phyloP scores from a whole-genome alignment of 768 basidiomycete genomes.

The Lentinula guzmanii region DNA sequence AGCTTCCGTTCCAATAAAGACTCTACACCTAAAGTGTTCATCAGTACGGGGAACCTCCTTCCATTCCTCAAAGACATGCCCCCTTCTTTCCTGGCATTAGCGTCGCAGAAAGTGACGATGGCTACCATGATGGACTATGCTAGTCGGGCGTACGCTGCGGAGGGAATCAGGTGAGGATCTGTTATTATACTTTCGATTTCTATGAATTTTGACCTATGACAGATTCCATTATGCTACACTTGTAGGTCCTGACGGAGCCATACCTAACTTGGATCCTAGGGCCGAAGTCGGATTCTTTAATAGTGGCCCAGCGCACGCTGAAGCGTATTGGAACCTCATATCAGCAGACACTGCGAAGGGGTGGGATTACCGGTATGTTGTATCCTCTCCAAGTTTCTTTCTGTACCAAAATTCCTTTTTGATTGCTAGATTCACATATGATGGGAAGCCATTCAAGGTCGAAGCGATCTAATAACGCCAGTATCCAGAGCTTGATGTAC shows the following conservation, averaged over 20 bases:
- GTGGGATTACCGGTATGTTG: conserved; percentile 6
- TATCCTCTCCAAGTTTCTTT: neutral
- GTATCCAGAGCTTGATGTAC: no score
- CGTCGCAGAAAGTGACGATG: conserved; percentile 18
- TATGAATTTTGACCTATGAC: neutral
- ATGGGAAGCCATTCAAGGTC: neutral
- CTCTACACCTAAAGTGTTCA: conserved; percentile 22
- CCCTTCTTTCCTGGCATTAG: conserved; percentile 12
- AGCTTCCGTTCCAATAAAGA: conserved; percentile 18
- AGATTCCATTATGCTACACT: conserved; percentile 24
- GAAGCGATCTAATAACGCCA: no score
- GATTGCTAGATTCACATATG: neutral
- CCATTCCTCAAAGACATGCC: conserved; percentile 14
- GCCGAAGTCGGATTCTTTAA: conserved; percentile 11
- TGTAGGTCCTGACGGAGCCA: conserved; percentile 15
- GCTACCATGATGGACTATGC: conserved; percentile 18
- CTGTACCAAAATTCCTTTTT: neutral
- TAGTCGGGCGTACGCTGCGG: conserved; percentile 13
- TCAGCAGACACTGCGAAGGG: neutral
- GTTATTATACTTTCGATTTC: neutral
- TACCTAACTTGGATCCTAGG: conserved; percentile 2
- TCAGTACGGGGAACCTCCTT: conserved; percentile 23
- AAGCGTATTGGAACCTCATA: conserved; percentile 21
- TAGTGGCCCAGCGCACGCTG: conserved; percentile 19
- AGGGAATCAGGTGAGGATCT: conserved; percentile 13